These are phyloP conservation scores for Mimosa pudica DNA, from an alignment of 306 rosid species.

Conservation along the genomic window DNA sequence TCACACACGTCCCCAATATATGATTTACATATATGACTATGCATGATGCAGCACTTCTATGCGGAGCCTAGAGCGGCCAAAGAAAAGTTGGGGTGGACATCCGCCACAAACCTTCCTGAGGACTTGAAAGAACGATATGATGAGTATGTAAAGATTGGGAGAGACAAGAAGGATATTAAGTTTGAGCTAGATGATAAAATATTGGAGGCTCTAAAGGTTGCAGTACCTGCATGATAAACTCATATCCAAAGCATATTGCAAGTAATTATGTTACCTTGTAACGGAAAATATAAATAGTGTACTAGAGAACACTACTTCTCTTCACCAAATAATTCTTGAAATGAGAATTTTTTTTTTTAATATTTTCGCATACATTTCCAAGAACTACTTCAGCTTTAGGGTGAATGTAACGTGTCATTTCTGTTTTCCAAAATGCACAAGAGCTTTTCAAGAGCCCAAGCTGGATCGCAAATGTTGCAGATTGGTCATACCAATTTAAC, in stretches of 20 bases:
- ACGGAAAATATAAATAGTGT: constrained; percentile 6
- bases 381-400: not conserved
- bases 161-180: constrained; percentile 74
- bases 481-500: not conserved
- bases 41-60: constrained; percentile 79
- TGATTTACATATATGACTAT: not conserved
- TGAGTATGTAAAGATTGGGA: constrained; percentile 84
- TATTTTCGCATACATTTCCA: not conserved
- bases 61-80: constrained; percentile 96
- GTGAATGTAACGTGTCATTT: not conserved
- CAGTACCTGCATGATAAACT: constrained; percentile 61
- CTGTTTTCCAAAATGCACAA: constrained; percentile 1
- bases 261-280: constrained; percentile 9
- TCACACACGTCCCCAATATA: not conserved
- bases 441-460: not conserved
- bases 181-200: constrained; percentile 88
- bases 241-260: constrained; percentile 13
- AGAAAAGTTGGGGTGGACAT: constrained; percentile 73
- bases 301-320: constrained; percentile 12
- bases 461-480: not conserved
- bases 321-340: constrained; percentile 7
- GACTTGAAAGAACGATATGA: constrained; percentile 82
- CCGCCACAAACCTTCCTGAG: constrained; percentile 69
- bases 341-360: not conserved
- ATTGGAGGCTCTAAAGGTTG: constrained; percentile 73